Evolutionary conservation across 164 flowering plant species (phyloP).

Genomic region (Liquidambar formosana): DNA sequence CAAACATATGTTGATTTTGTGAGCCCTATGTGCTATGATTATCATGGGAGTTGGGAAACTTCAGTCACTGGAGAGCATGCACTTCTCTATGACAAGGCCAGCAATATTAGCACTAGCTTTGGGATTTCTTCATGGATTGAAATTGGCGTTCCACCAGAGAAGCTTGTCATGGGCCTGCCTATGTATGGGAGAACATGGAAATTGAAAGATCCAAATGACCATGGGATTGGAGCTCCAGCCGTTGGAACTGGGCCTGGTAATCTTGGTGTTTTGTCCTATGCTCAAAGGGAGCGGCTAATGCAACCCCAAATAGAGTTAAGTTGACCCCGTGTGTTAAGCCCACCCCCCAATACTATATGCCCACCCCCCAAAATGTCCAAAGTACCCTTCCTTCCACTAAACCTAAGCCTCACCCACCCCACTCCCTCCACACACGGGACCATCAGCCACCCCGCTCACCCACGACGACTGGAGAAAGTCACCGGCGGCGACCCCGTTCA

Average conservation of each 20-base stretch:
- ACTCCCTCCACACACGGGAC: too few species aligned
- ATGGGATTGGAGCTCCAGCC: constrained; percentile 41
- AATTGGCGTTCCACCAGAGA: constrained; percentile 20
- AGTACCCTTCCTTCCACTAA: too few species aligned
- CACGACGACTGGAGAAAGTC: too few species aligned
- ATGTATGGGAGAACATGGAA: constrained; percentile 37
- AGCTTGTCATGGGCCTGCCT: constrained; percentile 35
- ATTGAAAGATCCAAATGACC: constrained; percentile 23
- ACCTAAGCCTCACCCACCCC: too few species aligned
- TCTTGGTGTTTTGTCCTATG: constrained; percentile 18
- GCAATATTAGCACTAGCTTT: constrained; percentile 29
- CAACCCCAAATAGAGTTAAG: too few species aligned
- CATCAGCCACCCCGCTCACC: too few species aligned
- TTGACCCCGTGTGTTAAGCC: too few species aligned
- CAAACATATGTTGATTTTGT: constrained; percentile 9
- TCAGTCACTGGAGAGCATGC: constrained; percentile 35
- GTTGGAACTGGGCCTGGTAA: constrained; percentile 31
- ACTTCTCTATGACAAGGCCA: constrained; percentile 25
- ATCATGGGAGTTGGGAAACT: constrained; percentile 14
- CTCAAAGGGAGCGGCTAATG: too few species aligned
- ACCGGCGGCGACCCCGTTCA: too few species aligned
- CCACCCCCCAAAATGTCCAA: too few species aligned
- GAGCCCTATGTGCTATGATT: constrained; percentile 17
- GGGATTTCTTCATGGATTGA: constrained; percentile 32
- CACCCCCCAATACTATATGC: too few species aligned